A percentile compares a stretch with the other conserved stretches of the same genome.
phyloP scores from a whole-genome alignment of 306 rosid genomes.

The Cyamopsis tetragonoloba region DNA sequence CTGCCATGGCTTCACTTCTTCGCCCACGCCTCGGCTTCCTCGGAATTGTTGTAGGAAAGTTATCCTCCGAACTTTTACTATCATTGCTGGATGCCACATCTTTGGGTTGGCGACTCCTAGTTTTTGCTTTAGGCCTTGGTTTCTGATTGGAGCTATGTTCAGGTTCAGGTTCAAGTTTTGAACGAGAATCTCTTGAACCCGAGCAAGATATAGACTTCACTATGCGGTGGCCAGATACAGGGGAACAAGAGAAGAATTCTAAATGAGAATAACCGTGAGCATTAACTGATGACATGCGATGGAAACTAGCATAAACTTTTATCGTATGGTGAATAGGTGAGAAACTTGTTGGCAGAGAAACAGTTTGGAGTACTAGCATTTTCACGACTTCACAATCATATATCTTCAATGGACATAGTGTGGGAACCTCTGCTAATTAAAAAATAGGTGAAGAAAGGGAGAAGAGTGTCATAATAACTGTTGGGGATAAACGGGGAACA shows the following conservation, averaged over 20 bases:
- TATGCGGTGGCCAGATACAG: slow-evolving; percentile 15
- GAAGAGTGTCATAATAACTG: neutral
- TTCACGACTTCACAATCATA: slow-evolving; percentile 15
- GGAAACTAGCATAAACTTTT: slow-evolving; percentile 17
- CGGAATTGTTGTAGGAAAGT: slow-evolving; percentile 46
- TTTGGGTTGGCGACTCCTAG: slow-evolving; percentile 16
- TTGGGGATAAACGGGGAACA: neutral
- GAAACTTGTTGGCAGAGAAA: slow-evolving; percentile 25
- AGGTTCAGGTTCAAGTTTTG: slow-evolving; percentile 40
- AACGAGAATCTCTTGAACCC: slow-evolving; percentile 38
- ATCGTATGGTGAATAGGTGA: slow-evolving; percentile 20
- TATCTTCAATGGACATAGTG: neutral
- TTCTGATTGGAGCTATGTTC: slow-evolving; percentile 25
- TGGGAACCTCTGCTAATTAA: too few species aligned
- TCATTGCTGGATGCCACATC: slow-evolving; percentile 7
- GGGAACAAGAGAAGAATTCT: too few species aligned
- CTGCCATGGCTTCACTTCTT: slow-evolving; percentile 73
- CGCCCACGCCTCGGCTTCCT: slow-evolving; percentile 80
- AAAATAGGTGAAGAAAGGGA: too few species aligned
- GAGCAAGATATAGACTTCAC: slow-evolving; percentile 37
- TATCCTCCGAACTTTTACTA: slow-evolving; percentile 18
- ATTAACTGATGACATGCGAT: slow-evolving; percentile 15
- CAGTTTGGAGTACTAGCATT: slow-evolving; percentile 40
- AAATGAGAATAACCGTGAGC: neutral
- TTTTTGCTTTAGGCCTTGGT: neutral